Evolutionary conservation across 2,329 filamentous ascomycete species (phyloP).

Genomic region (Aureobasidium sp.): DNA sequence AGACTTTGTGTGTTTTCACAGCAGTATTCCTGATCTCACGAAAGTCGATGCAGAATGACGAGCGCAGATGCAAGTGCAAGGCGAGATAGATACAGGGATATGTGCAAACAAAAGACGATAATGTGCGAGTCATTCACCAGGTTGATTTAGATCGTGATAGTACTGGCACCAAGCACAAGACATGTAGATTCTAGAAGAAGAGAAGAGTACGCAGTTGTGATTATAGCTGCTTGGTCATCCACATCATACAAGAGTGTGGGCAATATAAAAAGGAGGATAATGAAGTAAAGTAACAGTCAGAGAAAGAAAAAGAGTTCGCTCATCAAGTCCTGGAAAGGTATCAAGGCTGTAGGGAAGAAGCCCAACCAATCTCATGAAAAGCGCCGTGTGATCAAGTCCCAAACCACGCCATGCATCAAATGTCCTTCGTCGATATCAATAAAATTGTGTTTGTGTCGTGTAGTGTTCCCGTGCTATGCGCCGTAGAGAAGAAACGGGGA

Average conservation of each 20-base stretch:
- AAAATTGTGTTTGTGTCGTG: neutral
- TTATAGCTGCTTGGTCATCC: neutral
- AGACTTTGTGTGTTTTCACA: too few relatives aligned
- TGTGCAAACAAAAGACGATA: too few relatives aligned
- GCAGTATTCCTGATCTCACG: too few relatives aligned
- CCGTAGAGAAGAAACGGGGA: neutral
- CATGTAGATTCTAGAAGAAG: neutral
- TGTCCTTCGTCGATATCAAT: neutral
- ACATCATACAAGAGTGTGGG: neutral
- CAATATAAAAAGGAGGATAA: neutral
- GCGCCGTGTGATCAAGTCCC: neutral
- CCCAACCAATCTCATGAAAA: slow-evolving; percentile 10
- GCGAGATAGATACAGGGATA: too few relatives aligned
- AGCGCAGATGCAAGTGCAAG: too few relatives aligned
- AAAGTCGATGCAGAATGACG: too few relatives aligned
- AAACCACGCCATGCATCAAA: neutral
- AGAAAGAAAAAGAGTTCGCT: neutral
- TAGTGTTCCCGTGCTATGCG: neutral
- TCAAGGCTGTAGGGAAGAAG: neutral
- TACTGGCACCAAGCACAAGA: neutral
- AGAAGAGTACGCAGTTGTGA: neutral
- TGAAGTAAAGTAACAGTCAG: neutral
- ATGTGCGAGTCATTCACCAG: too few relatives aligned
- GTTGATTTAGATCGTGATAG: neutral
- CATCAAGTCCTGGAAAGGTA: slow-evolving; percentile 12